Percentiles rank a stretch among this genome's conserved stretches.
Evolutionary conservation across 495 filamentous ascomycete genomes (phyloP).

Genomic region (Trichoderma gamsii): DNA sequence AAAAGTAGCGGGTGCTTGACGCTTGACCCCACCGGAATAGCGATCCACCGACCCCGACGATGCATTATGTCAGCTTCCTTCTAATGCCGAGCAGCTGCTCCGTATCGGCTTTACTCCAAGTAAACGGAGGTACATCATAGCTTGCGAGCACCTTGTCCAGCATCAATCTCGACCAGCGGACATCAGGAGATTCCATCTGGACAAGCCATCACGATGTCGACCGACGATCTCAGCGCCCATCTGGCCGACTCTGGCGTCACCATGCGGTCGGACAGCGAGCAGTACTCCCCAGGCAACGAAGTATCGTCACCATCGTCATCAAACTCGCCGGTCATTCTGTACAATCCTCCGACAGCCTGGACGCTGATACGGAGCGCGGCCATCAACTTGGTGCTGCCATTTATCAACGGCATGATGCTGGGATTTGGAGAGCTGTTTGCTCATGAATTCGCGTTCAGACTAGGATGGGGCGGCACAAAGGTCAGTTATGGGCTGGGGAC

Average conservation of each 20-base stretch:
- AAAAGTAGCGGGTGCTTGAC: not conserved
- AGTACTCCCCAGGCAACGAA: conserved; percentile 69
- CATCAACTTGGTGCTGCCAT: conserved; percentile 91
- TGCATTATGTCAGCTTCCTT: conserved; percentile 1
- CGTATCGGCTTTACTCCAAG: not conserved
- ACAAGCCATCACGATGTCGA: conserved; percentile 31
- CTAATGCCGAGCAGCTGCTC: not conserved
- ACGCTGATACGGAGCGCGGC: conserved; percentile 78
- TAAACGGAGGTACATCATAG: not conserved
- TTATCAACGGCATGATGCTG: conserved; percentile 97
- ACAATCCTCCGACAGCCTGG: conserved; percentile 82
- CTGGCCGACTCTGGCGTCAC: conserved; percentile 76
- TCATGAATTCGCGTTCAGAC: conserved; percentile 85
- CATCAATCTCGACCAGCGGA: not conserved
- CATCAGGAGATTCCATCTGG: not conserved
- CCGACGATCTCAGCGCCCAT: conserved; percentile 50
- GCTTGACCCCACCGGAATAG: conserved; percentile 13
- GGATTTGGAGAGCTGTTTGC: conserved; percentile 95
- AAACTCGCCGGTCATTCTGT: conserved; percentile 74
- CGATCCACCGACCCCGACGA: conserved; percentile 9
- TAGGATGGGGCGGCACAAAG: conserved; percentile 91
- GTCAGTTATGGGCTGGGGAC: conserved; percentile 42
- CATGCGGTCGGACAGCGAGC: conserved; percentile 85
- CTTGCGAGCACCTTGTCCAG: not conserved
- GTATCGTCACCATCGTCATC: conserved; percentile 59